phyloP scores from a whole-genome alignment of 2,329 filamentous ascomycete species.

The Penicillium aurantiogriseum region DNA sequence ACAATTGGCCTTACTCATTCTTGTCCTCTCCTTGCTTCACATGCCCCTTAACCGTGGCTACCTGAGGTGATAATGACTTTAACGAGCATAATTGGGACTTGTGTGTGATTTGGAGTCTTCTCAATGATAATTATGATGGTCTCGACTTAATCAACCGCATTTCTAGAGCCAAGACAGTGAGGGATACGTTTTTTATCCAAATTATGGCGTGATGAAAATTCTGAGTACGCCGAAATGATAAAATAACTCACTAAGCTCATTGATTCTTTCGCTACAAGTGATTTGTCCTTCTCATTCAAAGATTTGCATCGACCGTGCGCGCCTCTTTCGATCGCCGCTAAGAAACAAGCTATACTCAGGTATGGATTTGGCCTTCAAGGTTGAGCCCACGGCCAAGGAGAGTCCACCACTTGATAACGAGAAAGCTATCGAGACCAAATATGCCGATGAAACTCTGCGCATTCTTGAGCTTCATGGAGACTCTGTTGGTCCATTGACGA shows the following conservation, averaged over 20 bases:
- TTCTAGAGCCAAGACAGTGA: not conserved
- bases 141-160: not conserved
- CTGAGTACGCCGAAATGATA: not conserved
- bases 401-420: not conserved
- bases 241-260: not conserved
- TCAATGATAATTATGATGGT: not conserved
- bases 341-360: no score
- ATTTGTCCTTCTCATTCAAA: no score
- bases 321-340: not conserved
- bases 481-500: constrained; percentile 31
- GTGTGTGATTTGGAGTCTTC: not conserved
- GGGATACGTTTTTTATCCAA: not conserved
- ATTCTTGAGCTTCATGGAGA: constrained; percentile 38
- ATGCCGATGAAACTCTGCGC: constrained; percentile 40
- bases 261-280: not conserved
- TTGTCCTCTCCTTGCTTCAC: not conserved
- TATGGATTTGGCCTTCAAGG: not conserved
- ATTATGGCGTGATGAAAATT: not conserved
- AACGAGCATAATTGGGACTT: not conserved
- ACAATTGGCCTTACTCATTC: not conserved
- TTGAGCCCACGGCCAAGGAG: not conserved
- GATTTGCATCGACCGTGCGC: no score
- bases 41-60: not conserved
- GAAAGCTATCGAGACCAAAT: constrained; percentile 1
- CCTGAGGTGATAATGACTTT: not conserved